These are phyloP conservation scores for Penicillium verrucosum DNA, from an alignment of 2,329 filamentous ascomycete species.

Conservation along the genomic window DNA sequence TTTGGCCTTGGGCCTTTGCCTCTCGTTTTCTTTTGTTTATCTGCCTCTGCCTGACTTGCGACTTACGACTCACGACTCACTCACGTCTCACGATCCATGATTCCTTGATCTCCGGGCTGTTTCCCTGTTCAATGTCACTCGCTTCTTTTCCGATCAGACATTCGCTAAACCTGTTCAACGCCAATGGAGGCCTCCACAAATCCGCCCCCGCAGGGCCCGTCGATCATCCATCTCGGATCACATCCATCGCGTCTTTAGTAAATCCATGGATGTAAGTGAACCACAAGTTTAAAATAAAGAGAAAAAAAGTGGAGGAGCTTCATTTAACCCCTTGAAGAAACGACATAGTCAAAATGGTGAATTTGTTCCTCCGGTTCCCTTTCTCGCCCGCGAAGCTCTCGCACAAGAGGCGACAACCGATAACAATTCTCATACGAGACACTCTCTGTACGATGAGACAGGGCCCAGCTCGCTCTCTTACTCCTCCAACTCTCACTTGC, in stretches of 20 bases:
- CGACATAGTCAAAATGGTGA: background rate
- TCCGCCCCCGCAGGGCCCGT: constrained; percentile 20
- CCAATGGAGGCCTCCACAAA: constrained; percentile 14
- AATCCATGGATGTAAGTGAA: constrained; percentile 16
- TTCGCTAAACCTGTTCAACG: background rate
- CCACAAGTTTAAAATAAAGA: background rate
- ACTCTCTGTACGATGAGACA: constrained; percentile 12
- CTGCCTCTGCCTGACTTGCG: background rate
- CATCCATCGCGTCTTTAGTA: constrained; percentile 20
- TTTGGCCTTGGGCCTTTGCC: background rate
- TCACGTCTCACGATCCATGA: background rate
- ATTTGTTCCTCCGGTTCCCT: background rate
- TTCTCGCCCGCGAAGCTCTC: background rate
- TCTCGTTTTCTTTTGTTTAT: background rate
- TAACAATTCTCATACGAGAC: background rate
- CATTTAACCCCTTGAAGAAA: constrained; percentile 11
- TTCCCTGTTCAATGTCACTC: constrained; percentile 2
- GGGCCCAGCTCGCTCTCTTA: constrained; percentile 15
- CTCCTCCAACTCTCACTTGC: constrained; percentile 17
- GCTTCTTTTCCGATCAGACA: background rate
- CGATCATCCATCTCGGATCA: constrained; percentile 24
- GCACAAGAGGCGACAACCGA: constrained; percentile 1
- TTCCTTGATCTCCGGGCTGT: background rate
- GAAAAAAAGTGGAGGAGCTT: background rate
- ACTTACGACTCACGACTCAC: background rate